These are phyloP conservation scores for Russula dissimulans DNA, from an alignment of 768 basidiomycete genomes.

Conservation along the genomic window DNA sequence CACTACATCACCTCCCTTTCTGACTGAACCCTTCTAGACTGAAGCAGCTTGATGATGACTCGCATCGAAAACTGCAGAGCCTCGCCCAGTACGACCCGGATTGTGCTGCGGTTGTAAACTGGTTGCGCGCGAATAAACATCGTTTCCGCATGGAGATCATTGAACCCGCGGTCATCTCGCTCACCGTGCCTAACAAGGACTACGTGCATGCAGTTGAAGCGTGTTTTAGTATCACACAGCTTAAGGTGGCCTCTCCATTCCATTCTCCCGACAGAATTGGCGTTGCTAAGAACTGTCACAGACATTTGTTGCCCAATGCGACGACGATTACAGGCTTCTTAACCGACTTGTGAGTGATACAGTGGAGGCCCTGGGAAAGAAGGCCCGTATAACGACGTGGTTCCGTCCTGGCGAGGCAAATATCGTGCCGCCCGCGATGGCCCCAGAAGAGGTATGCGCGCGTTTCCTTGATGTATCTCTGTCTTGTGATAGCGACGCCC, in stretches of 20 bases:
- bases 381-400: conserved; percentile 57
- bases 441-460: conserved; percentile 42
- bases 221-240: conserved; percentile 46
- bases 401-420: conserved; percentile 38
- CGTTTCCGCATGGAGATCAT: conserved; percentile 75
- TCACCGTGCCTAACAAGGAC: conserved; percentile 53
- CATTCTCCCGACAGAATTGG: background rate
- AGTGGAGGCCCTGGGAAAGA: conserved; percentile 40
- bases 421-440: conserved; percentile 46
- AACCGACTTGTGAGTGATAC: conserved; percentile 62
- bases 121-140: conserved; percentile 59
- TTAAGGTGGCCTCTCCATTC: conserved; percentile 43
- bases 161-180: conserved; percentile 71
- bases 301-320: conserved; percentile 81
- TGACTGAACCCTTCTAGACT: conserved; percentile 32
- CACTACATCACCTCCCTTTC: background rate
- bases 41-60: conserved; percentile 42
- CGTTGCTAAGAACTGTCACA: conserved; percentile 24
- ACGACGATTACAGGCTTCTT: conserved; percentile 70
- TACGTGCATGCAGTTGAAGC: conserved; percentile 68
- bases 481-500: background rate
- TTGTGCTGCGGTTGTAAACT: conserved; percentile 54
- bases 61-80: conserved; percentile 48
- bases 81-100: conserved; percentile 48
- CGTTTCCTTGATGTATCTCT: background rate